phyloP scores from a whole-genome alignment of 2,329 filamentous ascomycete genomes.

The Macrophomina tecta region DNA sequence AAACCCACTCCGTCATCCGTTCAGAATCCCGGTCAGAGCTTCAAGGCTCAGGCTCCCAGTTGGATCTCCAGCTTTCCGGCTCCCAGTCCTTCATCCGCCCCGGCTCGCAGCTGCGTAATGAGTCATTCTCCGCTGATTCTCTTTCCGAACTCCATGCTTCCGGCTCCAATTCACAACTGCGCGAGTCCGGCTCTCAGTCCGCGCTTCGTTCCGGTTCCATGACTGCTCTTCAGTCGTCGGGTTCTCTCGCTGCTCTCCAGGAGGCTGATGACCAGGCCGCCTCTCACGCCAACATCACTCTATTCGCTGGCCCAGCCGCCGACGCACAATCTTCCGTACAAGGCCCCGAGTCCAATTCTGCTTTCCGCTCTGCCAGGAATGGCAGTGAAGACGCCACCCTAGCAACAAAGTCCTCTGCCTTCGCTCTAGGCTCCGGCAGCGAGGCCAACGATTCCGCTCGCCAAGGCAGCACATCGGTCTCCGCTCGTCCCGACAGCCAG shows the following conservation, averaged over 20 bases:
- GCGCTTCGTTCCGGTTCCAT: conserved; percentile 10
- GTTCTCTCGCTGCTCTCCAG: conserved; percentile 13
- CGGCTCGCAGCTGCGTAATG: conserved; percentile 14
- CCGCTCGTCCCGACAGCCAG: conserved; percentile 8
- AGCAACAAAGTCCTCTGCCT: neutral
- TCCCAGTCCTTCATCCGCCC: conserved; percentile 1
- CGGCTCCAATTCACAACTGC: neutral
- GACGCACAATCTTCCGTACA: neutral
- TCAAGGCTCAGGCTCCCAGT: conserved; percentile 8
- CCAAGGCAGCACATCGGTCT: conserved; percentile 1
- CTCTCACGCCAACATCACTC: neutral
- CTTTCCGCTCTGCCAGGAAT: conserved; percentile 1
- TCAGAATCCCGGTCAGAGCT: conserved; percentile 19
- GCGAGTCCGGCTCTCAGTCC: conserved; percentile 18
- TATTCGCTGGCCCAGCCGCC: neutral
- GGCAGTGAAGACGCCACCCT: conserved; percentile 6
- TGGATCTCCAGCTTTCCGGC: conserved; percentile 1
- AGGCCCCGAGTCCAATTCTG: neutral
- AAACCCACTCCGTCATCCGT: conserved; percentile 5
- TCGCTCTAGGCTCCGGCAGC: neutral
- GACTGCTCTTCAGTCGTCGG: conserved; percentile 3
- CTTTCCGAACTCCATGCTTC: conserved; percentile 2
- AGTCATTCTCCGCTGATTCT: conserved; percentile 14
- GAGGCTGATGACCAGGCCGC: conserved; percentile 9
- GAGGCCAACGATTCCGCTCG: conserved; percentile 2